Base-by-base conservation (phyloP, 1,284 basidiomycete genomes). In the Fomitopsis palustris region DNA sequence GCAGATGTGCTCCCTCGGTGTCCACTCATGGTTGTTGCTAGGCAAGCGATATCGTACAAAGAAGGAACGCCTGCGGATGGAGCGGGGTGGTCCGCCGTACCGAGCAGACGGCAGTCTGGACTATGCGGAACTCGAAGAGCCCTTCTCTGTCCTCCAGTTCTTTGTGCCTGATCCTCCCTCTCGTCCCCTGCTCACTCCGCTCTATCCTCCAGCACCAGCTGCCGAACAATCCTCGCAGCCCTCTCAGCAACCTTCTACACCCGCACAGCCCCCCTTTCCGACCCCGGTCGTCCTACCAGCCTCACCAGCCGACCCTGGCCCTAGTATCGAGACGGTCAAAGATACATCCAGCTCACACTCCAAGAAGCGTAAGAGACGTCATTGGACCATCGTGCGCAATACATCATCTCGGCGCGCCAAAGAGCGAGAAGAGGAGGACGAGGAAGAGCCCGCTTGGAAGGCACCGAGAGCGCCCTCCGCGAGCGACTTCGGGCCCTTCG, bases 21-120 rank as follows among this genome's bases (percentile, higher is more conserved):
- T 12, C 43, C 17, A 19, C 17, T 19, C 12, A 27, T 56, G n/a
- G 47, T 25, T 4, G 17, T 49, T 16, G n/a, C 14, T 58, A 91
- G 90, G 87, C 14, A 91, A 90, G 66, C 80, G 83, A 23, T 90
- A 90, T 68, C 82, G 81, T 57, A 91, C 88, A 1, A 92, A 92
- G 75, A 91, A 88, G 65, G 90, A 92, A 65, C 78, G 89, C 14
- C 65, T 91, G 61, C 78, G 86, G 23, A 79, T 90, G 53, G 89
- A 92, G 67, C 86, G 82, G 61, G 84, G 84, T 59, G 90, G 90
- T 0, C 86, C 86, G 16, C 89, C 89, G 0, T 78, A 79, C 25
- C 76, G 77, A 7, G 67, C 82, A 14, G 88, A 92, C 65, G 90
- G 90, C 23, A 92, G 89, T 72, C 74, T 92, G 31, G 84, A 90